A percentile compares a stretch with the other conserved stretches of the same genome.
Evolutionary conservation across 1,284 basidiomycete genomes (phyloP).

Genomic region (Gymnopus androsaceus): DNA sequence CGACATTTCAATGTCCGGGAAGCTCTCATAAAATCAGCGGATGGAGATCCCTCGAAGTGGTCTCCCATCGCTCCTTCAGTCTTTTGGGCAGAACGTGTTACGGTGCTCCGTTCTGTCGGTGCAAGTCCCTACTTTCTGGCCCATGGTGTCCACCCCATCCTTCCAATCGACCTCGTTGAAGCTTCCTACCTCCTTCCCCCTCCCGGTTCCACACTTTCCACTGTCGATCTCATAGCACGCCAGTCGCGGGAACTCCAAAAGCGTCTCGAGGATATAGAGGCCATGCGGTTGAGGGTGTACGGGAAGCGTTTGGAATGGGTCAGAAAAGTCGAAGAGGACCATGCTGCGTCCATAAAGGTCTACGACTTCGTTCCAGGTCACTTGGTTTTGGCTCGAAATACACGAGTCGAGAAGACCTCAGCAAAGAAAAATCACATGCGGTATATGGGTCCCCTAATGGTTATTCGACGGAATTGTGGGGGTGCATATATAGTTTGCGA

Average conservation of each 20-base stretch:
- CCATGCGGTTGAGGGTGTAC: neutral
- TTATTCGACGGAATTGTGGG: too few species aligned
- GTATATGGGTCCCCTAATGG: constrained; percentile 22
- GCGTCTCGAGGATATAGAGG: constrained; percentile 13
- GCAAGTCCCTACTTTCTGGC: constrained; percentile 25
- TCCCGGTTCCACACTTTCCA: neutral
- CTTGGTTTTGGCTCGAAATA: too few species aligned
- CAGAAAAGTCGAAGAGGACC: neutral
- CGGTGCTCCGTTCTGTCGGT: constrained; percentile 19
- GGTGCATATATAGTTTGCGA: too few species aligned
- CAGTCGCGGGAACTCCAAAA: constrained; percentile 2
- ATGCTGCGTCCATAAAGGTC: neutral
- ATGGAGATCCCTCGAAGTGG: constrained; percentile 15
- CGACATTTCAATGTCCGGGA: too few species aligned
- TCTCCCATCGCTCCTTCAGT: neutral
- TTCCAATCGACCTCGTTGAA: constrained; percentile 26
- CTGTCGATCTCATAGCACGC: constrained; percentile 3
- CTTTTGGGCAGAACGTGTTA: constrained; percentile 25
- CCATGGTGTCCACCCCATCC: constrained; percentile 20
- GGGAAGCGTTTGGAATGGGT: neutral
- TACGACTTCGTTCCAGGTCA: constrained; percentile 22
- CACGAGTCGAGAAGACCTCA: constrained; percentile 17
- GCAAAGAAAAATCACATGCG: constrained; percentile 18
- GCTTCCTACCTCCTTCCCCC: constrained; percentile 5
- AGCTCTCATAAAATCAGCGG: constrained; percentile 17